Evolutionary conservation across 2,329 filamentous ascomycete genomes (phyloP).

Genomic region (Hypoxylon sp.): DNA sequence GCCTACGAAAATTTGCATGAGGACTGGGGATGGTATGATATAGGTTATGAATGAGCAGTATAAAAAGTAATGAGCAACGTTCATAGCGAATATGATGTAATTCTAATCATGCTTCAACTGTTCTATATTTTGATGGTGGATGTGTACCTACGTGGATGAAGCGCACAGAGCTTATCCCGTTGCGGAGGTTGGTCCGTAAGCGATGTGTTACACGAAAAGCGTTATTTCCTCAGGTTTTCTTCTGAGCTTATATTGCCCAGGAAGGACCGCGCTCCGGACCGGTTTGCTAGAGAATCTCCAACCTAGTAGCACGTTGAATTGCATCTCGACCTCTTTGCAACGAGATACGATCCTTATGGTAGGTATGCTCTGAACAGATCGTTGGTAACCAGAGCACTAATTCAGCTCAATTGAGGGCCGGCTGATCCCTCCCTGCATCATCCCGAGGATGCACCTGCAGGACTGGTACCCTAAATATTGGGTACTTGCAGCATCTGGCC

Average conservation of each 20-base stretch:
- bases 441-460: constrained; percentile 14
- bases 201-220: neutral
- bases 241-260: neutral
- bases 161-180: neutral
- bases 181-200: constrained; percentile 16
- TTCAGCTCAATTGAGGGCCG: neutral
- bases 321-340: neutral
- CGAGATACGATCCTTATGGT: neutral
- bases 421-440: constrained; percentile 5
- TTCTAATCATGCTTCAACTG: constrained; percentile 4
- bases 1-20: constrained; percentile 47
- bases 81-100: constrained; percentile 14
- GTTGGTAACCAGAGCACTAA: no score
- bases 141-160: neutral
- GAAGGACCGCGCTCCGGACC: neutral
- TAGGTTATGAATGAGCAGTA: neutral
- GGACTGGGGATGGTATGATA: neutral
- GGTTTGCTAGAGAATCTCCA: neutral
- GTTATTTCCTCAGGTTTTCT: neutral
- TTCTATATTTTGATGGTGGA: neutral
- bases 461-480: constrained; percentile 23
- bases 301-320: neutral
- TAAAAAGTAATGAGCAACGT: neutral
- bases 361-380: neutral
- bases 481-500: constrained; percentile 29